Evolutionary conservation across 2,329 filamentous ascomycete species (phyloP).

Genomic region (Ilyonectria robusta): DNA sequence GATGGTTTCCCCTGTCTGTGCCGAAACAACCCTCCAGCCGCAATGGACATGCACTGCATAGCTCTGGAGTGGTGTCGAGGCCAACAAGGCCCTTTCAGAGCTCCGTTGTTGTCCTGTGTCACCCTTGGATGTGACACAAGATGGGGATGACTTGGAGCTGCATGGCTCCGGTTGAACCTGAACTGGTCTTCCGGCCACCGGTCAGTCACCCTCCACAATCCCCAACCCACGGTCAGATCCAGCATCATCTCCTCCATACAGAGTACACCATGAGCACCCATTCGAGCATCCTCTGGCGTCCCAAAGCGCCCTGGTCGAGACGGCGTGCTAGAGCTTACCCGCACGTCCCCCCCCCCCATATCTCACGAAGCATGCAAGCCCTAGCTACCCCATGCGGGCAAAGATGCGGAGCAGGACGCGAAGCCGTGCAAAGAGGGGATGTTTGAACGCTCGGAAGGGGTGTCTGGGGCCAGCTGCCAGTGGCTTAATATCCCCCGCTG

Average conservation of each 20-base stretch:
- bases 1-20: neutral
- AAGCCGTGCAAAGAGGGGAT: conserved; percentile 12
- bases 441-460: conserved; percentile 33
- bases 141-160: conserved; percentile 37
- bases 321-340: conserved; percentile 2
- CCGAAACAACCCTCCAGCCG: neutral
- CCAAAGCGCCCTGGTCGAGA: neutral
- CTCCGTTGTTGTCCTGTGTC: neutral
- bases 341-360: conserved; percentile 23
- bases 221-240: conserved; percentile 6
- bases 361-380: conserved; percentile 7
- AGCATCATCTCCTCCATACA: neutral
- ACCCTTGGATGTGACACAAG: conserved; percentile 37
- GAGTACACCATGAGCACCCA: neutral
- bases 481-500: conserved; percentile 46
- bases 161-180: conserved; percentile 4
- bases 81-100: neutral
- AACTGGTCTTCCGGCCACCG: neutral
- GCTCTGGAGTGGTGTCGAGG: neutral
- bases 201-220: conserved; percentile 1
- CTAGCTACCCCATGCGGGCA: conserved; percentile 27
- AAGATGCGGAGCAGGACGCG: conserved; percentile 26
- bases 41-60: conserved; percentile 24
- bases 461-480: conserved; percentile 33
- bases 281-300: neutral